Percentiles rank a stretch among this genome's conserved stretches.
phyloP scores from a whole-genome alignment of 495 filamentous ascomycete species.

The Oleoguttula mirabilis region DNA sequence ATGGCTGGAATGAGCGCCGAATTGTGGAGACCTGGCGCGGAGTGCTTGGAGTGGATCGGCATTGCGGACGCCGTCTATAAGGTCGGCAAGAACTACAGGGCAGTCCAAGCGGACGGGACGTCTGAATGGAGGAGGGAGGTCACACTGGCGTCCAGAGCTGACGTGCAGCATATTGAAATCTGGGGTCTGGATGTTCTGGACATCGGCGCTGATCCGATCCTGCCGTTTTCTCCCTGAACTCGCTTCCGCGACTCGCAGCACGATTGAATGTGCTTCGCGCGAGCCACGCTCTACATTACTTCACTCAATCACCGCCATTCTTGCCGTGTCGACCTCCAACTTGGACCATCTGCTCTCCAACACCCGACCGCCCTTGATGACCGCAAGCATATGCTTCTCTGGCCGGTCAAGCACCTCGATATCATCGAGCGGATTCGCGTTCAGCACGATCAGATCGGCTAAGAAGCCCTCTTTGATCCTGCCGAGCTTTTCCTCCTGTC shows the following conservation, averaged over 20 bases:
- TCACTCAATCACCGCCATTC: conserved; percentile 7
- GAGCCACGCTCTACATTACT: too few relatives aligned
- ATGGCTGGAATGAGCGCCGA: conserved; percentile 14
- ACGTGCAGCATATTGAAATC: conserved; percentile 25
- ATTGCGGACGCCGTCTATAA: conserved; percentile 25
- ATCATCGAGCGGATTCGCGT: conserved; percentile 40
- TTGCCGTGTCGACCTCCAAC: conserved; percentile 16
- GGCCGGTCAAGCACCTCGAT: conserved; percentile 38
- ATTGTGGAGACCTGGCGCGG: conserved; percentile 2
- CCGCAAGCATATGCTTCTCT: conserved; percentile 35
- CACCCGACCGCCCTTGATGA: conserved; percentile 41
- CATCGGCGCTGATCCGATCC: conserved; percentile 12
- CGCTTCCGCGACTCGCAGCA: neutral
- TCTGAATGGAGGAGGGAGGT: conserved; percentile 18
- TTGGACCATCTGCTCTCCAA: conserved; percentile 34
- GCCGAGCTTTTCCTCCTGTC: conserved; percentile 34
- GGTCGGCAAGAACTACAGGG: conserved; percentile 15
- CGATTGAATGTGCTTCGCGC: too few relatives aligned
- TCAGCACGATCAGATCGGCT: conserved; percentile 20
- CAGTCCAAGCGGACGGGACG: conserved; percentile 7
- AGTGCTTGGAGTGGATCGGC: conserved; percentile 25
- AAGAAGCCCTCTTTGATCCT: conserved; percentile 29
- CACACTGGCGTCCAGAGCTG: conserved; percentile 9
- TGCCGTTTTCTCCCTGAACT: conserved; percentile 8
- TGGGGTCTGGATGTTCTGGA: conserved; percentile 20